phyloP scores from a whole-genome alignment of 768 basidiomycete genomes.

The Amanita rubescens region DNA sequence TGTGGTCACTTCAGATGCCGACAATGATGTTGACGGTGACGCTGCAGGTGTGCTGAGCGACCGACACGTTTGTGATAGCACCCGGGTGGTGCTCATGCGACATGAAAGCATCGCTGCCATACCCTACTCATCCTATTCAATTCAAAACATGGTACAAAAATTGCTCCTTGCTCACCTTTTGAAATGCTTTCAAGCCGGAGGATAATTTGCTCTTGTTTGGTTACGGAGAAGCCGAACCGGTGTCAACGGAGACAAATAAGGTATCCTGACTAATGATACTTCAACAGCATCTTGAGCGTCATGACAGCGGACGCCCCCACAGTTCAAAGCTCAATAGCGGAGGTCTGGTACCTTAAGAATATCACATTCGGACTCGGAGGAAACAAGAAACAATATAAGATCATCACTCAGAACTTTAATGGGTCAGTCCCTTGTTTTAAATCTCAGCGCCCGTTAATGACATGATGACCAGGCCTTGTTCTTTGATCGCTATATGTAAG shows the following conservation, averaged over 20 bases:
- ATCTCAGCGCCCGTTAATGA: slow-evolving; percentile 6
- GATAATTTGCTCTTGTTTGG: no score
- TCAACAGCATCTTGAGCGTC: not conserved
- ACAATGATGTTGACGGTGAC: not conserved
- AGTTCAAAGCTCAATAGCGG: slow-evolving; percentile 37
- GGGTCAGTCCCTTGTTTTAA: slow-evolving; percentile 42
- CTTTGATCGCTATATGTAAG: slow-evolving; percentile 84
- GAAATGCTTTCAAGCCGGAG: no score
- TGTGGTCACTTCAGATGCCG: not conserved
- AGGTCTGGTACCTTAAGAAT: slow-evolving; percentile 75
- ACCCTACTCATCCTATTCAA: not conserved
- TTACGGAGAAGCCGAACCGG: no score
- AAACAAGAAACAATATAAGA: slow-evolving; percentile 34
- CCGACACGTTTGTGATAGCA: not conserved
- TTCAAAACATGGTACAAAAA: no score
- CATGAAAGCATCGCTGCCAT: not conserved
- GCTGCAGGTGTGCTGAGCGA: not conserved
- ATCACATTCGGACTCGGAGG: slow-evolving; percentile 41
- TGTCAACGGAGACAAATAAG: not conserved
- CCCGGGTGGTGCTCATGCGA: not conserved
- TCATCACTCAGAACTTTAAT: slow-evolving; percentile 80
- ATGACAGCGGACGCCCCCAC: slow-evolving; percentile 19
- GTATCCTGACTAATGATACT: not conserved
- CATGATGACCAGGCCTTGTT: slow-evolving; percentile 59
- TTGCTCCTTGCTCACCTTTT: no score